These are phyloP conservation scores for Cadophora sp. DNA, from an alignment of 2,329 filamentous ascomycete genomes.

Conservation along the genomic window DNA sequence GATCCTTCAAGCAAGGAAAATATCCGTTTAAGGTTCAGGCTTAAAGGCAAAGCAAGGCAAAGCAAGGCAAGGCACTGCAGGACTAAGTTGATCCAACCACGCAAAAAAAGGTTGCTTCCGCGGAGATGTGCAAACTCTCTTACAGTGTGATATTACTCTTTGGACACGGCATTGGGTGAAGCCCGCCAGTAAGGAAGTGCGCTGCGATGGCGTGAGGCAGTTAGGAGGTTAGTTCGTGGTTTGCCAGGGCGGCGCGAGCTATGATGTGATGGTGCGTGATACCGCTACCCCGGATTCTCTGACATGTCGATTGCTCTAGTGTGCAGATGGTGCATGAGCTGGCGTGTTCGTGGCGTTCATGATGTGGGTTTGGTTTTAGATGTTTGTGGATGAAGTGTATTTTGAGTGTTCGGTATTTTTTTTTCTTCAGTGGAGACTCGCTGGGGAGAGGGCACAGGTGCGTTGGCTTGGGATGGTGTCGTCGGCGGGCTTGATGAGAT, in stretches of 20 bases:
- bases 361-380: neutral
- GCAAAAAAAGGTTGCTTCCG: conserved; percentile 22
- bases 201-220: neutral
- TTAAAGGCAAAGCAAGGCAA: too few species aligned
- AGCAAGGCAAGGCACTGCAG: too few species aligned
- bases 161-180: neutral
- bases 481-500: neutral
- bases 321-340: conserved; percentile 18
- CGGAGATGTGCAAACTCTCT: conserved; percentile 21
- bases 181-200: neutral
- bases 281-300: conserved; percentile 40
- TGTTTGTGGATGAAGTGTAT: neutral
- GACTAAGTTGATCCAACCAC: neutral
- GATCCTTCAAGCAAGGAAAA: too few species aligned
- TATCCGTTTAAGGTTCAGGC: too few species aligned
- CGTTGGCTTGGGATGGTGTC: neutral
- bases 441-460: neutral
- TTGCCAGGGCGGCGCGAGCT: neutral
- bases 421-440: neutral
- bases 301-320: conserved; percentile 37
- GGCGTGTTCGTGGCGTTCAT: conserved; percentile 7
- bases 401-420: neutral
- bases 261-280: neutral
- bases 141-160: neutral
- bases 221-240: neutral